Percentiles rank a stretch among this genome's conserved stretches.
Evolutionary conservation across 2,329 filamentous ascomycete species (phyloP).

Genomic region (Aspergillus terreus): DNA sequence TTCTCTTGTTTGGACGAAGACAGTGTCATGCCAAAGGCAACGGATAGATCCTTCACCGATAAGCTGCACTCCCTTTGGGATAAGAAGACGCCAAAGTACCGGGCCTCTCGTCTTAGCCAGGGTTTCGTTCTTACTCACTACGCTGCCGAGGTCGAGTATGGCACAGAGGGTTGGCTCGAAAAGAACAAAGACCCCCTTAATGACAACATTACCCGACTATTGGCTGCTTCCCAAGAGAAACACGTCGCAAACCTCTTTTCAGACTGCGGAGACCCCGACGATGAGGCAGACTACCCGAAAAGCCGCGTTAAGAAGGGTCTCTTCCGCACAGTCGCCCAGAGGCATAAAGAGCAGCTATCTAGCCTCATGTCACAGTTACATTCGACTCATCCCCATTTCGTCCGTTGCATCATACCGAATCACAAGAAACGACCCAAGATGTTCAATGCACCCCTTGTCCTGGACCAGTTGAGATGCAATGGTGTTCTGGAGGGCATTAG

Average conservation of each 20-base stretch:
- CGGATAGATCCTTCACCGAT: conserved; percentile 93
- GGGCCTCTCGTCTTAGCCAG: conserved; percentile 78
- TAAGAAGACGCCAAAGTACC: conserved; percentile 90
- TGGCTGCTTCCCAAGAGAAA: conserved; percentile 75
- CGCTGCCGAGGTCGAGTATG: conserved; percentile 95
- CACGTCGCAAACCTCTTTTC: conserved; percentile 82
- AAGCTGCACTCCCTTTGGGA: conserved; percentile 98
- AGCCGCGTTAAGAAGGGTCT: conserved; percentile 94
- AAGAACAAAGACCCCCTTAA: conserved; percentile 99
- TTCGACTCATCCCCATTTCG: conserved; percentile 96
- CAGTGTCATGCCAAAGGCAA: conserved; percentile 97
- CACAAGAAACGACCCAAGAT: conserved; percentile 96
- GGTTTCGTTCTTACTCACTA: conserved; percentile 97
- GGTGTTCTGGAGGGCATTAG: conserved; percentile 98
- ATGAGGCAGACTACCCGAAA: conserved; percentile 62
- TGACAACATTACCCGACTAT: conserved; percentile 87
- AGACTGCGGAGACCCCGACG: conserved; percentile 81
- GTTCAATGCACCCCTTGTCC: conserved; percentile 84
- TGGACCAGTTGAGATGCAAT: conserved; percentile 97
- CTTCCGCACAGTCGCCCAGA: conserved; percentile 92
- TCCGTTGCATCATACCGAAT: conserved; percentile 94
- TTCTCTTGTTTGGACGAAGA: conserved; percentile 98
- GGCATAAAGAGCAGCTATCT: conserved; percentile 98
- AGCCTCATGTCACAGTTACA: conserved; percentile 91
- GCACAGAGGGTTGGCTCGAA: conserved; percentile 89